These are phyloP conservation scores for Aechmea fasciata DNA, from an alignment of 176 grass and related monocot species.

Conservation along the genomic window DNA sequence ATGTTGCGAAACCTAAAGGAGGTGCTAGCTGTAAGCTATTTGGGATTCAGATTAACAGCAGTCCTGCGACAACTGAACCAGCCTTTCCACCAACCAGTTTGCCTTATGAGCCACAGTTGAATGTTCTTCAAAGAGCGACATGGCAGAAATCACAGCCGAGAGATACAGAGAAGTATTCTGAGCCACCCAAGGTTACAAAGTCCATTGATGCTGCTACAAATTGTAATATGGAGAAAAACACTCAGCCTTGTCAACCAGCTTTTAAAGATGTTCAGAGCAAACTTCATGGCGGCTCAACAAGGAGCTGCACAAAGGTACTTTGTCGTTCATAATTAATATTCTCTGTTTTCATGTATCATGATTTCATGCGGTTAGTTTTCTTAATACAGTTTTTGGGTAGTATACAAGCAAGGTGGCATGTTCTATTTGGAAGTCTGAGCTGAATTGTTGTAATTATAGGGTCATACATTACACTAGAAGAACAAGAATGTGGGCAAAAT, in stretches of 20 bases:
- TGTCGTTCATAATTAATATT: conserved; percentile 1
- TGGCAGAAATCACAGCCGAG: conserved; percentile 11
- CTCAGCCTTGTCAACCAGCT: conserved; percentile 24
- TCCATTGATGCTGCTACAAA: conserved; percentile 15
- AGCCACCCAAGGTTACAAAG: conserved; percentile 23
- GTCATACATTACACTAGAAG: background rate
- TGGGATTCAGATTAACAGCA: conserved; percentile 53
- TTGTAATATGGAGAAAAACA: conserved; percentile 27
- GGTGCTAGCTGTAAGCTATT: conserved; percentile 51
- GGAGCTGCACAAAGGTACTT: conserved; percentile 88
- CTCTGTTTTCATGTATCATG: background rate
- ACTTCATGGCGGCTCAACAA: conserved; percentile 42
- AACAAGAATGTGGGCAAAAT: background rate
- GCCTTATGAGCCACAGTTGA: conserved; percentile 21
- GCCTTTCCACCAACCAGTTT: conserved; percentile 31
- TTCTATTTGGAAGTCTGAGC: background rate
- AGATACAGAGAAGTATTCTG: conserved; percentile 32
- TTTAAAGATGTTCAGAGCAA: conserved; percentile 42
- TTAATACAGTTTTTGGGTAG: background rate
- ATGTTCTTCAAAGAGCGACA: conserved; percentile 17
- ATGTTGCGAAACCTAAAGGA: conserved; percentile 34
- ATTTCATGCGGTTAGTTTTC: background rate
- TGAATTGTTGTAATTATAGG: background rate
- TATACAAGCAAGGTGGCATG: background rate
- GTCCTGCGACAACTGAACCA: conserved; percentile 22